A percentile compares a stretch with the other conserved stretches of the same genome.
phyloP scores from a whole-genome alignment of 2,329 filamentous ascomycete genomes.

The Hypoxylon sp. region DNA sequence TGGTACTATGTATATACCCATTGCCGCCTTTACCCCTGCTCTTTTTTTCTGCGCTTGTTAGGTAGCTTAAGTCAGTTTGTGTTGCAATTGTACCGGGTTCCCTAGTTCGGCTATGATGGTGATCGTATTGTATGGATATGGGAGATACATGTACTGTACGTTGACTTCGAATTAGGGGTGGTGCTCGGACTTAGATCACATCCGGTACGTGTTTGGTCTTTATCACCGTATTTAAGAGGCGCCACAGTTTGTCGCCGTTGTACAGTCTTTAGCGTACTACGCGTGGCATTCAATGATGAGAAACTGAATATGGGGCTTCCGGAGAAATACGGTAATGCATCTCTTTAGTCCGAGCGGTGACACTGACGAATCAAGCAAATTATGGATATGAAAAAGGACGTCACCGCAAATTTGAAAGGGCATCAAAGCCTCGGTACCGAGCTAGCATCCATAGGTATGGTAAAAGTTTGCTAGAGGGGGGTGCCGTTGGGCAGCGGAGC shows the following conservation, averaged over 20 bases:
- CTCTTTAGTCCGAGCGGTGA: constrained; percentile 1
- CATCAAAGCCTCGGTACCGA: constrained; percentile 37
- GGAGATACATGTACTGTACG: background rate
- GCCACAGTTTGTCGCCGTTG: constrained; percentile 9
- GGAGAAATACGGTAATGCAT: constrained; percentile 5
- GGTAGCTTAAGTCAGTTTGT: constrained; percentile 10
- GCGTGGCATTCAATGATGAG: constrained; percentile 13
- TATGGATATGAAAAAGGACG: constrained; percentile 31
- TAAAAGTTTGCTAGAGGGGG: constrained; percentile 34
- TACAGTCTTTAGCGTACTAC: constrained; percentile 21
- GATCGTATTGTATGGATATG: constrained; percentile 5
- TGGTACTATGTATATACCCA: background rate
- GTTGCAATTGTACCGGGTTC: constrained; percentile 17
- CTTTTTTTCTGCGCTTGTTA: constrained; percentile 7
- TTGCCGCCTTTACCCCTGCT: constrained; percentile 23
- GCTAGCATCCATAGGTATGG: constrained; percentile 17
- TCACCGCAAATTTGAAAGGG: constrained; percentile 13
- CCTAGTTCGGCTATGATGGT: constrained; percentile 21
- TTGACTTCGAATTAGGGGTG: constrained; percentile 2
- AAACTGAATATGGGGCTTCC: constrained; percentile 12
- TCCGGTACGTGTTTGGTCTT: constrained; percentile 10
- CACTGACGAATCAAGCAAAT: constrained; percentile 21
- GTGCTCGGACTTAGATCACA: constrained; percentile 20
- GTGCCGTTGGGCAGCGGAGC: constrained; percentile 36
- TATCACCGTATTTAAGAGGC: constrained; percentile 1